Base-by-base conservation (phyloP, 108 stramenopile genomes). In the Fistulifera pelliculosa region DNA sequence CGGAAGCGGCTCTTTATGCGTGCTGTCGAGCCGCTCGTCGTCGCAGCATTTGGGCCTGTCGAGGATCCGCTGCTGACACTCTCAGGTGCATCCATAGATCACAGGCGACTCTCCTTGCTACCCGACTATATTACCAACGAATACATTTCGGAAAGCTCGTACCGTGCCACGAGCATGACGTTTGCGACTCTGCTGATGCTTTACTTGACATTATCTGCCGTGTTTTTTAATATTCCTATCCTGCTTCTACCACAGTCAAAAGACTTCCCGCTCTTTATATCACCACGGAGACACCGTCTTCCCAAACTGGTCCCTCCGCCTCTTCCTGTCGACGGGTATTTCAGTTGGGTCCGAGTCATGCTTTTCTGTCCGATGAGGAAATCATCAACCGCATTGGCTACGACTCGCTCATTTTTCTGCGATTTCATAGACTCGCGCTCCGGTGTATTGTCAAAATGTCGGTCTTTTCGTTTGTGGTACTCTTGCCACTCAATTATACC, bases 391-490 rank as follows among this genome's bases (percentile, higher is more conserved):
- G 85, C n/a, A 80, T 93, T 44, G 91, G 91, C 26, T 93, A 79
- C 55, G 91, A 93, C 73, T 62, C 87, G 0, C 70, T 93, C 43
- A 81, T 93, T 18, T 93, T 93, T 56, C 50, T 93, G 3, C 65
- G 91, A 15, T 93, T 93, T 45, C 91, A 93, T 64, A 76, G 91
- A 1, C 61, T 93, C 44, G 85, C 91, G 0, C 66, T 93, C 27
- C 58, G 91, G 18, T 87, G 85, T 61, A 85, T 93, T 62, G 81
- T 93, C 48, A 89, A 93, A 71, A 89, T 93, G 85, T 78, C 74
- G 42, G 60, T 93, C 19, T 89, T 93, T 57, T 80, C 80, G 17
- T 93, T 89, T 62, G 26, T 80, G 3, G 87, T 93, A 11, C 40
- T 93, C 0, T 64, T 89, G n/a, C 91, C 91, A 1, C 67, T 93